Percentiles rank a stretch among this genome's conserved stretches.
Evolutionary conservation across 768 basidiomycete genomes (phyloP).

Genomic region (Candolleomyces aberdarensis): DNA sequence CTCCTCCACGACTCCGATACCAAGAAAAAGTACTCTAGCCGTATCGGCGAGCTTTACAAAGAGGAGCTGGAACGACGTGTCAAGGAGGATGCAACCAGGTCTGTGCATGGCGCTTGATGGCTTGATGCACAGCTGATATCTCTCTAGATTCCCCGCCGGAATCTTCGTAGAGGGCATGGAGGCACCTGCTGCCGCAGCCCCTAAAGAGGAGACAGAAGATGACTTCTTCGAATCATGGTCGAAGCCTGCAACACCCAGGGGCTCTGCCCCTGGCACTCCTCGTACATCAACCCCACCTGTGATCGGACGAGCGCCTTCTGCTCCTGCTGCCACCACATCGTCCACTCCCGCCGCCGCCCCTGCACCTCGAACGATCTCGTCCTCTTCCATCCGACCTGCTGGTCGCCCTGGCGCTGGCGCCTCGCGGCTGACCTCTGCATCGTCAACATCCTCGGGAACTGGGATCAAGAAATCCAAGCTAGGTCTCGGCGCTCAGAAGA

Average conservation of each 20-base stretch:
- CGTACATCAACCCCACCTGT: constrained; percentile 53
- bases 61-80: constrained; percentile 83
- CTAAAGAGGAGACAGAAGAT: constrained; percentile 57
- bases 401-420: constrained; percentile 44
- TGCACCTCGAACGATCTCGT: constrained; percentile 58
- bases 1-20: constrained; percentile 71
- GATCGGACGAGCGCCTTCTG: constrained; percentile 50
- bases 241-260: constrained; percentile 65
- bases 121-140: constrained; percentile 1
- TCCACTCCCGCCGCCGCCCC: constrained; percentile 44
- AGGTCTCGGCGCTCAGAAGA: constrained; percentile 87
- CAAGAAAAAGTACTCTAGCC: constrained; percentile 87
- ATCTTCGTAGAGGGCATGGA: constrained; percentile 84
- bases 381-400: constrained; percentile 43
- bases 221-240: constrained; percentile 99
- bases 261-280: constrained; percentile 50
- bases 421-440: constrained; percentile 35
- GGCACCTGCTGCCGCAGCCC: constrained; percentile 33
- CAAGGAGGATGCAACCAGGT: constrained; percentile 72
- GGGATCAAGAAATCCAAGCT: constrained; percentile 61
- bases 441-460: constrained; percentile 26
- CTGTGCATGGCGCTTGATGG: constrained; percentile 20
- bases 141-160: constrained; percentile 65
- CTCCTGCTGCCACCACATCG: constrained; percentile 26
- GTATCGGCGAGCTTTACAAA: constrained; percentile 85